A percentile compares a stretch with the other conserved stretches of the same genome.
These are phyloP conservation scores for Aspergillus sojae DNA, from an alignment of 2,329 filamentous ascomycete genomes.

Conservation along the genomic window DNA sequence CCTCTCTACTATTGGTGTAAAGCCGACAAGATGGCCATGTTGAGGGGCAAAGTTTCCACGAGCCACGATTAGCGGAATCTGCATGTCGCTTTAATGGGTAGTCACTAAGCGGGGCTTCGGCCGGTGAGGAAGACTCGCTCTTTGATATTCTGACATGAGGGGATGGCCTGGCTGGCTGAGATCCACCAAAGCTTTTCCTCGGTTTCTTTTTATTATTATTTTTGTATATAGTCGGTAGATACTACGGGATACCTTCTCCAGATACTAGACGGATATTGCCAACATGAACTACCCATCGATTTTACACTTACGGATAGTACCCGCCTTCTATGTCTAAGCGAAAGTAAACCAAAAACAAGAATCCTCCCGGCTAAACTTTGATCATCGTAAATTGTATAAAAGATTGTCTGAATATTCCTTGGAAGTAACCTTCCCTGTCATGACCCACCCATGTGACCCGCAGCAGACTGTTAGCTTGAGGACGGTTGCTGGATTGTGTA, in stretches of 20 bases:
- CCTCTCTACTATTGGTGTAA: background rate
- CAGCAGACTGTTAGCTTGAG: background rate
- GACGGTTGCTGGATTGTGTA: background rate
- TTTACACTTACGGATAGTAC: background rate
- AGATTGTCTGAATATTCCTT: background rate
- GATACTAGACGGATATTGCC: background rate
- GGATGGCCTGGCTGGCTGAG: background rate
- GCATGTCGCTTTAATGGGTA: conserved; percentile 28
- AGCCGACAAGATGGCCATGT: background rate
- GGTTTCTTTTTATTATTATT: background rate
- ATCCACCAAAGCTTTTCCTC: conserved; percentile 1
- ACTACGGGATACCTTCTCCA: background rate
- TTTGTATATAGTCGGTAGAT: background rate
- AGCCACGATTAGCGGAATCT: conserved; percentile 14
- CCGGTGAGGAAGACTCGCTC: background rate
- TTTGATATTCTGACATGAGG: background rate
- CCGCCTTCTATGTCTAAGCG: background rate
- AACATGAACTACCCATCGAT: background rate
- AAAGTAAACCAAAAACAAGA: background rate
- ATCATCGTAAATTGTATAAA: background rate
- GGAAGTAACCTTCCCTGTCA: background rate
- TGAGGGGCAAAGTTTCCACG: background rate
- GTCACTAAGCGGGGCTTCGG: conserved; percentile 19
- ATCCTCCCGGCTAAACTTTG: background rate
- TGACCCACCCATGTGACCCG: conserved; percentile 1